Evolutionary conservation across 2,329 filamentous ascomycete species (phyloP), one percentile per base, ranked within the genome.

Genomic region (Colletotrichum sp.): DNA sequence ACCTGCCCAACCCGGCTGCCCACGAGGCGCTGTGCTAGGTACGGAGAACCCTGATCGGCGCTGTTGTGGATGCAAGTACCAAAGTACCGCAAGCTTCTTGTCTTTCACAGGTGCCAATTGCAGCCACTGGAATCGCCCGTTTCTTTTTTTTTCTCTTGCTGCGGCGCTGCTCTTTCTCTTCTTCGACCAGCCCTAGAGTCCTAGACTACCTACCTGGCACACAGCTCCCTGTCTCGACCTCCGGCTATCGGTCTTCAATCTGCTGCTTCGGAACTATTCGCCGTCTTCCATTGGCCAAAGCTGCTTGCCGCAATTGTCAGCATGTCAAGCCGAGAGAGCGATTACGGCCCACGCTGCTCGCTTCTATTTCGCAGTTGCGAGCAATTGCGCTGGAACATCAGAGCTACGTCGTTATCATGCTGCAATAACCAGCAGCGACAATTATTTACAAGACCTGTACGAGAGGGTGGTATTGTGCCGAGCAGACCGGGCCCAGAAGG

Each of bases 21-120:
- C 64, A 59, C 32, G 32, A 43, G 64, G 59, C 73, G 55, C 73
- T 15, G 63, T 66, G 61, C 48, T 64, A 43, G 57, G 60, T 32
- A 75, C 59, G 48, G 73, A 75, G 70, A 75, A 75, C 73, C 73
- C 73, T 75, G 73, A 75, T 75, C 73, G 43, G 73, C 70, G 70
- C 26, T 69, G 30, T 21, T 32, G 18, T 34, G 39, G 32, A 55
- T 32, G 48, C 52, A 75, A 55, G 69, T 67, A 57, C 21, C 52
- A 39, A 59, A 75, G 60, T 67, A 60, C 30, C 55, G 32, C 24
- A 24, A 43, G 63, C 30, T 30, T 57, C 39, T 36, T n/a, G 21
- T 48, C 61, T 60, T 48, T 32, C 55, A 67, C 39, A 59, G 30
- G 59, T 67, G 24, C 61, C 52, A 52, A 43, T 30, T 18, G 39